These are phyloP conservation scores for Pseudopithomyces maydicus DNA, from an alignment of 2,329 filamentous ascomycete species.

Conservation along the genomic window DNA sequence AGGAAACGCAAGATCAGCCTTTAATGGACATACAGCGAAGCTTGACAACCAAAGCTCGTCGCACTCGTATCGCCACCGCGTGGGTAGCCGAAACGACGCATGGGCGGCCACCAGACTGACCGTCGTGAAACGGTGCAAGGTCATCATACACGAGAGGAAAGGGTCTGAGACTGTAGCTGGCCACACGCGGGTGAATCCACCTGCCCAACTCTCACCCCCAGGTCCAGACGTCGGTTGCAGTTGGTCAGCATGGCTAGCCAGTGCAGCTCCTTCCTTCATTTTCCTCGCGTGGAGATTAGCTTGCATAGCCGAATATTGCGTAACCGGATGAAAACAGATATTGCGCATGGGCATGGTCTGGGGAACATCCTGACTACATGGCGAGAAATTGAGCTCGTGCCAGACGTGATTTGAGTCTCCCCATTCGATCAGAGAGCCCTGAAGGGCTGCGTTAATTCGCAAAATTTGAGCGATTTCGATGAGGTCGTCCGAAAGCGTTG, in stretches of 20 bases:
- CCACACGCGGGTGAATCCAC: not conserved
- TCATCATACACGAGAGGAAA: not conserved
- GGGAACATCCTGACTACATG: not conserved
- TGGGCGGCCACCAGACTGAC: not conserved
- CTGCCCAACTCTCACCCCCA: not conserved
- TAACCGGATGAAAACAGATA: slow-evolving; percentile 6
- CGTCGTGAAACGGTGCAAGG: slow-evolving; percentile 1
- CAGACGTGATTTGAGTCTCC: not conserved
- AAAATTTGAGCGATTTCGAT: no score
- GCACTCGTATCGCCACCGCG: not conserved
- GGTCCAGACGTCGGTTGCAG: not conserved
- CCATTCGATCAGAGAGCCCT: not conserved
- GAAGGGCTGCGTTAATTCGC: no score
- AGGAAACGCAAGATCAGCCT: no score
- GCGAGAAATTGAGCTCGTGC: not conserved
- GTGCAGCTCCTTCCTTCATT: not conserved
- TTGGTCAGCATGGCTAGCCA: not conserved
- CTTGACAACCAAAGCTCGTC: not conserved
- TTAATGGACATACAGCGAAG: slow-evolving; percentile 1
- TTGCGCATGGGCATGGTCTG: not conserved
- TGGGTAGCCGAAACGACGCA: not conserved
- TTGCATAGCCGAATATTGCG: slow-evolving; percentile 2
- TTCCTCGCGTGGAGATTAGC: not conserved
- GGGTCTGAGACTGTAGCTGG: slow-evolving; percentile 1
- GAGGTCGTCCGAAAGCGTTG: not conserved